Percentiles rank a stretch among this genome's conserved stretches.
These are phyloP conservation scores for Aplosporella prunicola DNA, from an alignment of 2,329 filamentous ascomycete genomes.

Conservation along the genomic window DNA sequence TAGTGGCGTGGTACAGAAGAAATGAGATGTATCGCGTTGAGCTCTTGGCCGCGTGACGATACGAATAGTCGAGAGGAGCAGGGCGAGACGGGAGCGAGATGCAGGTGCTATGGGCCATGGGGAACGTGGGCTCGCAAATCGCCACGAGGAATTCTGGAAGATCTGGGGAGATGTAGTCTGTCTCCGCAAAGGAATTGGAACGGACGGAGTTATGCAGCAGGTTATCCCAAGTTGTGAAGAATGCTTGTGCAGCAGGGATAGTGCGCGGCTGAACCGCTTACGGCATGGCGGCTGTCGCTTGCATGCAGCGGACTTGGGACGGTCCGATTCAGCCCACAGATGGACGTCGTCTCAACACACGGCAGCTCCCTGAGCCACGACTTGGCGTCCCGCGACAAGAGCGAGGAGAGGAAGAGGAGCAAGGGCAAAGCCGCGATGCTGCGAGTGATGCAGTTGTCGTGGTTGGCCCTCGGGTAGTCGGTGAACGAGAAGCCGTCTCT, in stretches of 20 bases:
- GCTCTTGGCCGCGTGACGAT: no score
- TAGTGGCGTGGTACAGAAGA: no score
- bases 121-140: no score
- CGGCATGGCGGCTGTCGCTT: neutral
- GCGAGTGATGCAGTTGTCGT: neutral
- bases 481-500: conserved; percentile 3
- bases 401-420: neutral
- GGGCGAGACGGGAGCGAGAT: no score
- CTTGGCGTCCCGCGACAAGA: neutral
- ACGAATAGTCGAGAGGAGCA: no score
- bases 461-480: no score
- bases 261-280: neutral
- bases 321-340: conserved; percentile 3
- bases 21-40: no score
- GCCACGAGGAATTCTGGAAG: conserved; percentile 12
- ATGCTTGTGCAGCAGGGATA: no score
- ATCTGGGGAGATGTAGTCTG: conserved; percentile 10
- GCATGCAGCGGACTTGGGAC: conserved; percentile 1
- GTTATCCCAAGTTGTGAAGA: no score
- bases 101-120: no score
- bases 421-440: neutral
- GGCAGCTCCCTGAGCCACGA: neutral
- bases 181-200: conserved; percentile 10
- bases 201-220: neutral
- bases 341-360: conserved; percentile 2